Evolutionary conservation across 1,139 yeast species (phyloP).

Genomic region (Sugiyamaella xylanicola): DNA sequence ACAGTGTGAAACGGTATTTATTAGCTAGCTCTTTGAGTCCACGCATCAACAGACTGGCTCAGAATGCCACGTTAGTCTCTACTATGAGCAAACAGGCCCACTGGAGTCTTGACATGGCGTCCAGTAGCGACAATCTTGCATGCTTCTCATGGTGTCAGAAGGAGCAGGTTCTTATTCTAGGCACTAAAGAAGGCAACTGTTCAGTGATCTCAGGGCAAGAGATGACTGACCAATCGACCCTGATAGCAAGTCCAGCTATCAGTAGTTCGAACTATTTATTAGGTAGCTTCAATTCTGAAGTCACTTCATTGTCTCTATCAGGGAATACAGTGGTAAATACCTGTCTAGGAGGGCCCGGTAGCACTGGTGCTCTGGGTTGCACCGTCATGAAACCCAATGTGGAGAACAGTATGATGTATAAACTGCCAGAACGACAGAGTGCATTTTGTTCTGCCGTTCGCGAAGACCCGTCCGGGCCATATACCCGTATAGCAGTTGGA

Average conservation of each 20-base stretch:
- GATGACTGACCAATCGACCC: background rate
- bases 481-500: conserved; percentile 14
- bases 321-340: conserved; percentile 20
- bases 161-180: conserved; percentile 5
- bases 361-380: conserved; percentile 10
- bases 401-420: background rate
- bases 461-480: conserved; percentile 13
- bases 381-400: background rate
- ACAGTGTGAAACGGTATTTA: conserved; percentile 2
- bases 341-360: conserved; percentile 19
- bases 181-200: conserved; percentile 11
- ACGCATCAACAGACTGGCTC: conserved; percentile 8
- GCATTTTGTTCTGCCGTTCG: conserved; percentile 16
- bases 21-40: conserved; percentile 8
- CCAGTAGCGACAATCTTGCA: conserved; percentile 9
- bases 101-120: conserved; percentile 11
- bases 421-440: conserved; percentile 13
- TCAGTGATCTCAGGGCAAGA: conserved; percentile 4
- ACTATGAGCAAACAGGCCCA: conserved; percentile 7
- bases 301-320: conserved; percentile 21
- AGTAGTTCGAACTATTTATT: background rate
- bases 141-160: conserved; percentile 13
- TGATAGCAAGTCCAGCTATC: background rate
- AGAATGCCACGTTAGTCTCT: conserved; percentile 4
- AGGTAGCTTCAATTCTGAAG: conserved; percentile 17